phyloP scores from a whole-genome alignment of 306 rosid genomes.

The Castanopsis chinensis region DNA sequence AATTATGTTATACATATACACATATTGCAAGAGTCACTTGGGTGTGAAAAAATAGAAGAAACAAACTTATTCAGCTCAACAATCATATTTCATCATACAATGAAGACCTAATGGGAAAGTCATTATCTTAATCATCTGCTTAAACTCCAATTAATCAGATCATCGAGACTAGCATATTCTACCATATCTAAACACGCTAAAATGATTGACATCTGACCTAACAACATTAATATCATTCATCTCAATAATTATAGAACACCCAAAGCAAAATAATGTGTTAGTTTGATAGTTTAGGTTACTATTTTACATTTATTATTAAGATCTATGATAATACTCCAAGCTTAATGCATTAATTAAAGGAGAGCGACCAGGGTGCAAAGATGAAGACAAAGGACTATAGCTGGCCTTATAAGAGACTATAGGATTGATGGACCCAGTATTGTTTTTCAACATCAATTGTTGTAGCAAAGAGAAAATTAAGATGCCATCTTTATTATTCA shows the following conservation, averaged over 20 bases:
- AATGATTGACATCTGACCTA: conserved; percentile 43
- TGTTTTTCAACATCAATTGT: conserved; percentile 28
- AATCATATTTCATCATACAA: background rate
- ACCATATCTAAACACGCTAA: conserved; percentile 25
- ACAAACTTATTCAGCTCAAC: background rate
- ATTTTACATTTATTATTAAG: conserved; percentile 16
- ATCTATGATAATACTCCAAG: conserved; percentile 9
- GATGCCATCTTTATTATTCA: conserved; percentile 16
- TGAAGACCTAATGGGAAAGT: background rate
- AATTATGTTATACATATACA: too few relatives aligned
- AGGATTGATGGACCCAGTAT: conserved; percentile 28
- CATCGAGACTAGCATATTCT: background rate
- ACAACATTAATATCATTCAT: conserved; percentile 12
- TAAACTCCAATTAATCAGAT: background rate
- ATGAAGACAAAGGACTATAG: conserved; percentile 39
- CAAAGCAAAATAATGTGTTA: background rate
- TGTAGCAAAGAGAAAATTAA: conserved; percentile 12
- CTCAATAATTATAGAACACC: conserved; percentile 11
- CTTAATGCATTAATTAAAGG: background rate
- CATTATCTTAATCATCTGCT: background rate
- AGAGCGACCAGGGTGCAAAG: conserved; percentile 22
- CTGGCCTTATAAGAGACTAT: conserved; percentile 23
- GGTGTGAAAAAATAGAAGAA: background rate
- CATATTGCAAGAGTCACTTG: too few relatives aligned
- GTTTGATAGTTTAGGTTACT: conserved; percentile 46